Base-by-base conservation (phyloP, 1,139 yeast genomes). In the Meyerozyma elateridarum region DNA sequence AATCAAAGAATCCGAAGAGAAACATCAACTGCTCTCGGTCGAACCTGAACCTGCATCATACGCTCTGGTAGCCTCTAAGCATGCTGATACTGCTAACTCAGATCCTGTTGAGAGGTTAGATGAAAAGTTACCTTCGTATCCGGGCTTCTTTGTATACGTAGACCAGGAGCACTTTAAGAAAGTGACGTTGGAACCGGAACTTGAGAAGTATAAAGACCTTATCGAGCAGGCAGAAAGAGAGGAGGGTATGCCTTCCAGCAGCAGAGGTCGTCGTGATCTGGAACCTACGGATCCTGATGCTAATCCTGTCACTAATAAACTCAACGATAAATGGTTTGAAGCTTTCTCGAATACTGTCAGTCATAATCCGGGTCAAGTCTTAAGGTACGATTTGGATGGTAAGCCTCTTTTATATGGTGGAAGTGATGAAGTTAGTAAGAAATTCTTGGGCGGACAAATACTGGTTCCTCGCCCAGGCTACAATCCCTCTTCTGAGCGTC, bases 301-400 rank as follows among this genome's bases (percentile, higher is more conserved):
- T 30, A 52, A 45, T 49, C 71, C 56, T 55, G 59, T 76, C 11
- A 59, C 77, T 7, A 63, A 57, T 28, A 69, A 79, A 63, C 64
- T 82, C 40, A 84, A 82, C 39, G 96, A 88, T 52, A 77, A 76
- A 38, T 74, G 73, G 11, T 91, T 91, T 58, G 89, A 84, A 49
- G 74, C 77, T 36, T 91, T 91, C 53, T 73, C 85, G 20, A 79
- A 75, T 32, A 65, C 77, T 3, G 82, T 85, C 8, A 79, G 79
- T 11, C 83, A 82, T 49, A 91, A 91, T 51, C 91, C 96, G 4
- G 69, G 72, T 2, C 98, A 91, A 56, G 85, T 91, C 3, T 66
- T 91, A 28, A 71, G 98, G 36, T 89, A 89, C 55, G 85, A 87
- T 33, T 49, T 79, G 29, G 79, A 79, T 16, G 94, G 93, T 1